phyloP scores from a whole-genome alignment of 257 asterid genomes.

The Solanum chiquidenum region DNA sequence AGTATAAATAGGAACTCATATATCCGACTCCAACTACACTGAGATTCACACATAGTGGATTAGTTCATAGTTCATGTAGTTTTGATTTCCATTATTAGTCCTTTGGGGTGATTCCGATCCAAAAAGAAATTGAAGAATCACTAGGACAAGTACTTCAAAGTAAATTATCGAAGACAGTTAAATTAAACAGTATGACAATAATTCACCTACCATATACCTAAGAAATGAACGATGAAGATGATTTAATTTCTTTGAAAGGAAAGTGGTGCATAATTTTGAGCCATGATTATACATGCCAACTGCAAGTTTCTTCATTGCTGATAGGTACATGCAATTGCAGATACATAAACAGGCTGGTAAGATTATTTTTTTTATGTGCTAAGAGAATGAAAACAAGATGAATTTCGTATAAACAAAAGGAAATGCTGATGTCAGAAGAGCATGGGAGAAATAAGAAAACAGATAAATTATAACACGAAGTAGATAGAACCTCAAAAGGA shows the following conservation, averaged over 20 bases:
- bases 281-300: background rate
- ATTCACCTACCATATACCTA: background rate
- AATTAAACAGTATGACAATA: background rate
- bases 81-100: background rate
- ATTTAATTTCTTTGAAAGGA: background rate
- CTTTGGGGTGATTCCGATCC: background rate
- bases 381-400: background rate
- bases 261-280: background rate
- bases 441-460: background rate
- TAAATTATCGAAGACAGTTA: background rate
- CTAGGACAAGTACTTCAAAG: background rate
- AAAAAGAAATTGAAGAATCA: background rate
- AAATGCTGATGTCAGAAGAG: background rate
- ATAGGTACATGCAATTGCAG: background rate
- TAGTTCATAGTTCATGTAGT: background rate
- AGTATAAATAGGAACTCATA: background rate
- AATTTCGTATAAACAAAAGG: background rate
- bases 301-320: background rate
- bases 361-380: background rate
- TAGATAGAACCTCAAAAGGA: slow-evolving; percentile 58
- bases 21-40: background rate
- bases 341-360: background rate
- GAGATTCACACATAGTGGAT: background rate
- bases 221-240: background rate
- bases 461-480: background rate